Evolutionary conservation across 2,329 filamentous ascomycete species (phyloP), one percentile per base, ranked within the genome.

Genomic region (Colletotrichum sansevieriae): DNA sequence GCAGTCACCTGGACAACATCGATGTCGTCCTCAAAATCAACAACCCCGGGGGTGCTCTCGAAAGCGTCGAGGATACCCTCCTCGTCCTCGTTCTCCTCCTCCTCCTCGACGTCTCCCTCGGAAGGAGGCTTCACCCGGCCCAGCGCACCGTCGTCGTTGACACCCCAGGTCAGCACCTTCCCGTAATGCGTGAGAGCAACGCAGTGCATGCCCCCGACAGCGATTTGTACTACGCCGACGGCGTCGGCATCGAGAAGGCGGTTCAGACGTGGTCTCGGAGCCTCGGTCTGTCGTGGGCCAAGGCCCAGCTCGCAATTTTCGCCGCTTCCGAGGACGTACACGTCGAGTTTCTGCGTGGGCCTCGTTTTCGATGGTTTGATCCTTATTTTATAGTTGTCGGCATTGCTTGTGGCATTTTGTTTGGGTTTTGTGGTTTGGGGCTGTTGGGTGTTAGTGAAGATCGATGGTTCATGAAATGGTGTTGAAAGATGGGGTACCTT

Each of bases 141-240:
- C 52, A 92, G 83, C 4, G 89, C 88, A 64, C 87, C 86, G 71
- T 89, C 86, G 72, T 91, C 88, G 75, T 91, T 91, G 71, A 90
- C 88, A 55, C 90, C 90, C 89, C 90, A 91, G 22, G 88, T 90
- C 55, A 89, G 78, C 71, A 91, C 85, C 72, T 85, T 83, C 77
- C 89, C 89, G 76, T 90, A 85, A 71, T 87, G 83, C 41, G 89
- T 91, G 63, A 91, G 78, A 3, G 87, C 89, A 61, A 87, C 80
- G 60, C 83, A 85, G 76, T 91, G 90, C 87, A 90, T 91, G 62
- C 88, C 88, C 47, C 89, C 89, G 44, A 86, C 83, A 59, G 88
- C 87, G 60, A 91, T 76, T 73, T 88, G 85, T 5, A 91, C 88
- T n/a, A 91, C 84, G 37, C 86, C 85, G 56, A 87, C 81, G 20